Percentiles rank a stretch among this genome's conserved stretches.
phyloP scores from a whole-genome alignment of 73 alveolate species.

The Breviolum minutum region DNA sequence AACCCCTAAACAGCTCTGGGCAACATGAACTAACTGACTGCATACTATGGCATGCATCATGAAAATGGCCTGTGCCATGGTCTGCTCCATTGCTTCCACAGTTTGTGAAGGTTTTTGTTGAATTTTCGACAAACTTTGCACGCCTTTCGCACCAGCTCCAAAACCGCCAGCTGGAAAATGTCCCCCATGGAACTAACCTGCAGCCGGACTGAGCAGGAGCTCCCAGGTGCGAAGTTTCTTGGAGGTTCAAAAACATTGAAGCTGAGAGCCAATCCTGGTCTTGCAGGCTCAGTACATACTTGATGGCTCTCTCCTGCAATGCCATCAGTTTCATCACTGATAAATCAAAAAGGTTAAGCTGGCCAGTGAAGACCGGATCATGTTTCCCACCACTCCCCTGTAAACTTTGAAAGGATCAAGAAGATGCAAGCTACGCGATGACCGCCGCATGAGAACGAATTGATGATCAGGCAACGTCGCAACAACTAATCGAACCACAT shows the following conservation, averaged over 20 bases:
- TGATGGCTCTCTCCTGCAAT: constrained; percentile 96
- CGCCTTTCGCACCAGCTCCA: constrained; percentile 97
- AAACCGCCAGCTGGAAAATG: constrained; percentile 97
- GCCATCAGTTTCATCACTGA: too few species aligned
- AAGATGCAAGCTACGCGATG: too few species aligned
- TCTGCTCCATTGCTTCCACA: neutral
- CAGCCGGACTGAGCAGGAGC: too few species aligned
- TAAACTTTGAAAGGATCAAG: too few species aligned
- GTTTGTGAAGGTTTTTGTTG: neutral
- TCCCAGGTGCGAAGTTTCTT: neutral
- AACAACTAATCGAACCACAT: too few species aligned
- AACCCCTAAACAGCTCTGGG: too few species aligned
- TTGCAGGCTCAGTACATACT: constrained; percentile 95
- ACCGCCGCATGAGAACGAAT: too few species aligned
- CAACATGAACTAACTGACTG: too few species aligned
- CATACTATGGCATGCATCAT: too few species aligned
- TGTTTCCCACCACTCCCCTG: neutral
- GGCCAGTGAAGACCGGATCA: neutral
- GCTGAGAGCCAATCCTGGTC: constrained; percentile 23
- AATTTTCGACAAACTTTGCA: neutral
- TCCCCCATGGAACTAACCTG: constrained; percentile 96
- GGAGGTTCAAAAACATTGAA: neutral
- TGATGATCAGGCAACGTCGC: too few species aligned
- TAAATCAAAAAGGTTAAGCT: too few species aligned
- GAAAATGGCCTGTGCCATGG: too few species aligned